A percentile compares a stretch with the other conserved stretches of the same genome.
These are phyloP conservation scores for Hypoxylon fuscum DNA, from an alignment of 495 filamentous ascomycete species.

Conservation along the genomic window DNA sequence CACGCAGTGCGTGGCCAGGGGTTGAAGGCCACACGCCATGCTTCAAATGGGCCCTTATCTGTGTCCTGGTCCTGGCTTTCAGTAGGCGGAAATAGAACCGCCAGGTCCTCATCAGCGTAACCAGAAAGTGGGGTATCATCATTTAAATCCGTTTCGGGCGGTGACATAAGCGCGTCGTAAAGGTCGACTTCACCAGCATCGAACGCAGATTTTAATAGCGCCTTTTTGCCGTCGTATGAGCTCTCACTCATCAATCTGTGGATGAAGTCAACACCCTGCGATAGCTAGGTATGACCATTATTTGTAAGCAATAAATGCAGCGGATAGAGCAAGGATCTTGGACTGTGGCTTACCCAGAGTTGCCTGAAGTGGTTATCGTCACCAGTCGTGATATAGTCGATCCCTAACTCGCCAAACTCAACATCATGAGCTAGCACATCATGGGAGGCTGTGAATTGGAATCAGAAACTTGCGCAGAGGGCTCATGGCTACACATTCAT, in stretches of 20 bases:
- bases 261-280: constrained; percentile 23
- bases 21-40: constrained; percentile 31
- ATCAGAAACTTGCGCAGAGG: constrained; percentile 18
- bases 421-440: constrained; percentile 27
- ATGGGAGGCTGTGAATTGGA: constrained; percentile 17
- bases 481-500: constrained; percentile 16
- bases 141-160: constrained; percentile 9
- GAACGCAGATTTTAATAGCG: constrained; percentile 28
- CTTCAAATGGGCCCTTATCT: constrained; percentile 28
- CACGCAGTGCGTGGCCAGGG: constrained; percentile 12
- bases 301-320: constrained; percentile 13
- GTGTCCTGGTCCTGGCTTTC: constrained; percentile 15
- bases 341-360: constrained; percentile 27
- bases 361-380: constrained; percentile 17
- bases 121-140: constrained; percentile 9
- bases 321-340: constrained; percentile 17
- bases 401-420: constrained; percentile 24
- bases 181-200: constrained; percentile 16
- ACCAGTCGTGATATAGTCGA: constrained; percentile 22
- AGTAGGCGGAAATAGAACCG: constrained; percentile 15
- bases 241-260: constrained; percentile 24
- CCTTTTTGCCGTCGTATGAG: constrained; percentile 28
- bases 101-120: constrained; percentile 21
- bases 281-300: constrained; percentile 21
- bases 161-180: constrained; percentile 18